Base-by-base conservation (phyloP, 2,329 filamentous ascomycete species). In the Beauveria asiatica region DNA sequence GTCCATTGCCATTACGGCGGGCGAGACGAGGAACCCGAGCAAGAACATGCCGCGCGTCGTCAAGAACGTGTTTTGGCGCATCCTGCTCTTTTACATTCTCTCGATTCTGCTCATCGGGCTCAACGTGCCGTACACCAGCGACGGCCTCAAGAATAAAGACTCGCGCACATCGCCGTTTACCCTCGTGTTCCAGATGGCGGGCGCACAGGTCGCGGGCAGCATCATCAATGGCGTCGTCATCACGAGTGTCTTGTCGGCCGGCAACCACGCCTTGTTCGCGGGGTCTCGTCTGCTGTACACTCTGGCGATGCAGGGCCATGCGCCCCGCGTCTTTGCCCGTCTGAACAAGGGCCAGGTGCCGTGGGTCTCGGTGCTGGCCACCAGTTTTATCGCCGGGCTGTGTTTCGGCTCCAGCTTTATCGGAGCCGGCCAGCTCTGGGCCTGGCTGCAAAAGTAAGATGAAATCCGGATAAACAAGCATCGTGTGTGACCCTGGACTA, bases 381-480 rank as follows among this genome's bases (percentile, higher is more conserved):
- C 83, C 0, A 78, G 80, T 1, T 65, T 79, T 0, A 80, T 90
- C 61, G 78, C 79, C 21, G 82, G 81, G 0, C 75, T 87, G 0
- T 86, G 83, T 65, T 87, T 88, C 59, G 84, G 83, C 2, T 83
- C 83, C 0, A 85, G 81, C 66, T 86, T 85, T 63, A 86, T 87
- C 57, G 83, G 84, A 0, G 84, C 84, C 0, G 84, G 85, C 0
- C 78, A 87, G 64, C 71, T 87, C 5, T 87, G 84, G 84, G 80
- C 77, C 1, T 87, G 85, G 84, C 71, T 87, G 19, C 84, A 87
- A 67, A 86, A 87, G 79, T 81, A 70, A 66, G 74, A 63, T 1
- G 0, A n/a, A 27, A 27, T 9, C 9, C 5, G 42, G 10, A 3
- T 8, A 33, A 17, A 17, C 4, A 48, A 19, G 1, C 10, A 11